A percentile compares a stretch with the other conserved stretches of the same genome.
Evolutionary conservation across 2,329 filamentous ascomycete species (phyloP).

Genomic region (Hymenoscyphus fructigenus): DNA sequence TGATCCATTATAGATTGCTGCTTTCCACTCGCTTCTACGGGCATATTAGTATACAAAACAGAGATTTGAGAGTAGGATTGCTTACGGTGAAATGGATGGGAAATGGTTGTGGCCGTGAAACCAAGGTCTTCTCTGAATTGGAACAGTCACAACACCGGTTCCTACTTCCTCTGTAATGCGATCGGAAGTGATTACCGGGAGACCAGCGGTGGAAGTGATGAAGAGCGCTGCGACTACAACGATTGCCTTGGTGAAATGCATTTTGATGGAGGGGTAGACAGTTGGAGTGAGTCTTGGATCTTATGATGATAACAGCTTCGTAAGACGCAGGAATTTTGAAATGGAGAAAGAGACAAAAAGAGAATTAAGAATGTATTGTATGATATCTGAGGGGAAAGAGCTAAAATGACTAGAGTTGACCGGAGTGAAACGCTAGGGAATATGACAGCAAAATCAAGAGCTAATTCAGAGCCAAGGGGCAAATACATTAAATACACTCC

Average conservation of each 20-base stretch:
- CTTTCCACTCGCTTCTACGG: too few relatives aligned
- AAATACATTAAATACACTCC: neutral
- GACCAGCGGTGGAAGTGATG: neutral
- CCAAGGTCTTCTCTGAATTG: neutral
- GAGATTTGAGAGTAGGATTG: too few relatives aligned
- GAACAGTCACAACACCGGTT: neutral
- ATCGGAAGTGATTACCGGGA: neutral
- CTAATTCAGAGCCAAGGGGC: neutral
- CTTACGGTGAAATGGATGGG: too few relatives aligned
- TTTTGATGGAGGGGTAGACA: neutral
- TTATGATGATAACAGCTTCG: neutral
- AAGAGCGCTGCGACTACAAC: neutral
- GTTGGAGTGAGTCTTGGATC: neutral
- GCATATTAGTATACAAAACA: too few relatives aligned
- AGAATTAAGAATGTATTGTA: neutral
- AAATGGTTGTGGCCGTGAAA: too few relatives aligned
- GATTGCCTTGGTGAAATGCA: neutral
- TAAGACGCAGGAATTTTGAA: neutral
- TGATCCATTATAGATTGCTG: too few relatives aligned
- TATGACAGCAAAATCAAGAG: neutral
- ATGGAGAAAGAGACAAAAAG: neutral
- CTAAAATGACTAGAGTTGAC: neutral
- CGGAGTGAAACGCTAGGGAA: neutral
- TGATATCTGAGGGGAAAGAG: neutral
- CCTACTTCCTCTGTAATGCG: neutral